These are phyloP conservation scores for Backusella tarrabulga DNA, from an alignment of 192 early-diverging fungal genomes.

Conservation along the genomic window DNA sequence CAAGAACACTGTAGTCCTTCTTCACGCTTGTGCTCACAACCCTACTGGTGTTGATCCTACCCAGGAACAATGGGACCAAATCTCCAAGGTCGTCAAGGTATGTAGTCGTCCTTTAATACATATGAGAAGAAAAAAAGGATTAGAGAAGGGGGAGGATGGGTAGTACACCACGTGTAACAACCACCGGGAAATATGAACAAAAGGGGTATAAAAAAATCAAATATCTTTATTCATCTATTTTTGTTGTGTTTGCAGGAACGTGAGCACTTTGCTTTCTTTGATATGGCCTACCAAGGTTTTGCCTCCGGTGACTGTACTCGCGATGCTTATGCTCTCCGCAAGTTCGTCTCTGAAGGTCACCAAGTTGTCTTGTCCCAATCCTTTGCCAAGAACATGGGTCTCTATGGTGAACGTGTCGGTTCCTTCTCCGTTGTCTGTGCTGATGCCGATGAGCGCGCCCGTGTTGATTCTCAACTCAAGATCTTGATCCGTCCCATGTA, in stretches of 20 bases:
- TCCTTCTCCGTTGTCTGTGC: slow-evolving; percentile 83
- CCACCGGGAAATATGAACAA: neutral
- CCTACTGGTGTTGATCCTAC: slow-evolving; percentile 99
- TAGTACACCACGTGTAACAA: neutral
- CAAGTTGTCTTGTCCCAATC: slow-evolving; percentile 86
- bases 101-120: neutral
- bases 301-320: slow-evolving; percentile 86
- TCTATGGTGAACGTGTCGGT: slow-evolving; percentile 97
- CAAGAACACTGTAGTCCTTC: slow-evolving; percentile 81
- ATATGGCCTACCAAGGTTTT: slow-evolving; percentile 99
- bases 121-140: slow-evolving; percentile 3
- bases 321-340: slow-evolving; percentile 93
- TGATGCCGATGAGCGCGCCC: slow-evolving; percentile 71
- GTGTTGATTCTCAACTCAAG: slow-evolving; percentile 91
- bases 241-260: slow-evolving; percentile 40
- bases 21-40: slow-evolving; percentile 99
- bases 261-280: slow-evolving; percentile 93
- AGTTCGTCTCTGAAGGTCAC: slow-evolving; percentile 83
- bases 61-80: slow-evolving; percentile 85
- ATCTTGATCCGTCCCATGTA: slow-evolving; percentile 96
- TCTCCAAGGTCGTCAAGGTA: slow-evolving; percentile 73
- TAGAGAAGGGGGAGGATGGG: neutral
- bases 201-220: neutral
- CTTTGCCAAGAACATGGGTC: slow-evolving; percentile 99
- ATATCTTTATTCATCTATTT: neutral